Conservation (phyloP, 352 stramenopile species). For the Pythium vanterpoolii region DNA sequence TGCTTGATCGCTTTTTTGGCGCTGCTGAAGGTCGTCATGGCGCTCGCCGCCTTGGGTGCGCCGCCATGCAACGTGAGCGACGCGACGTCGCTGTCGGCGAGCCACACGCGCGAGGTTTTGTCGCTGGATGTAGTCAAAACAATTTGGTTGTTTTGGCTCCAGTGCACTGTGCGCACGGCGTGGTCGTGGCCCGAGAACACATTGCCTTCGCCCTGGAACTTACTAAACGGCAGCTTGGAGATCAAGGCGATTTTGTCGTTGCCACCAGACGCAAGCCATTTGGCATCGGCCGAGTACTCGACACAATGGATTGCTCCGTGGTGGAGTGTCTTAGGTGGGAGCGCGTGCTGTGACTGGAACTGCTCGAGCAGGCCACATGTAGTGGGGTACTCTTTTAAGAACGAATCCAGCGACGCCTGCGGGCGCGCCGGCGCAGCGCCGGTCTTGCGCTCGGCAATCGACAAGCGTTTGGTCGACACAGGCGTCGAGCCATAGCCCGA, state of each 20-base stretch:
- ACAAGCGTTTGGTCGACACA: constrained; percentile 20
- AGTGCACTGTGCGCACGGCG: constrained; percentile 58
- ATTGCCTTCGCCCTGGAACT: constrained; percentile 61
- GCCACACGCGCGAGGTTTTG: constrained; percentile 68
- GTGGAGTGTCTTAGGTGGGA: constrained; percentile 55
- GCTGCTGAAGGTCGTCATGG: constrained; percentile 28
- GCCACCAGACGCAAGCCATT: constrained; percentile 64
- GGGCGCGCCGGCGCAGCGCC: not conserved
- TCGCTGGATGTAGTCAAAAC: constrained; percentile 67
- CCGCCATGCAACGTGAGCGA: constrained; percentile 57
- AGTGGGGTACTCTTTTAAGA: constrained; percentile 72
- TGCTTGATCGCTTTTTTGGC: constrained; percentile 47
- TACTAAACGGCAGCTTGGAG: constrained; percentile 67
- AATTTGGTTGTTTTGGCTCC: constrained; percentile 72
- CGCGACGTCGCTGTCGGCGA: constrained; percentile 51
- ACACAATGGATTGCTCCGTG: constrained; percentile 65
- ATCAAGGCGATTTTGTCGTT: constrained; percentile 61
- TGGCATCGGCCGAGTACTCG: constrained; percentile 77
- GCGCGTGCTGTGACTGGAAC: constrained; percentile 50
- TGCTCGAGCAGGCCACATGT: constrained; percentile 55
- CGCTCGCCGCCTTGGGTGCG: constrained; percentile 28
- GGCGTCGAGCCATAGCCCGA: constrained; percentile 67
- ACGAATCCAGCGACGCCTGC: constrained; percentile 28
- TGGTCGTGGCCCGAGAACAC: constrained; percentile 71
- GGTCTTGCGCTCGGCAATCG: constrained; percentile 29